Conservation (phyloP, 768 basidiomycete genomes). For the Mycena crocata region DNA sequence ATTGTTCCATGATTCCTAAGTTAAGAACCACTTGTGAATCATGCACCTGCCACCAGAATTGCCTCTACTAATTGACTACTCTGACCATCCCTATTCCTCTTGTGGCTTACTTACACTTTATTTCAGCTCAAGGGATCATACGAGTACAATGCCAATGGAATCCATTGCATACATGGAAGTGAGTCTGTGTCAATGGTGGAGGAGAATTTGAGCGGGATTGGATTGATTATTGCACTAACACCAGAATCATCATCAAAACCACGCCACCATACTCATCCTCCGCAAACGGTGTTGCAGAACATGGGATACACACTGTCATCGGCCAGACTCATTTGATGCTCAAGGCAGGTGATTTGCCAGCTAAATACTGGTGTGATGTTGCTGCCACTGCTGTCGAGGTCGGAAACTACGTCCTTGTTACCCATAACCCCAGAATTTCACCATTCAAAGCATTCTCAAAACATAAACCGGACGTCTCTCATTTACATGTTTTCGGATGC, state of each 20-base stretch:
- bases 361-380: slow-evolving; percentile 23
- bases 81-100: no score
- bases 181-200: slow-evolving; percentile 30
- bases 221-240: not conserved
- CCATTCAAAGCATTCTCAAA: not conserved
- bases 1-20: no score
- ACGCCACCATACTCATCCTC: slow-evolving; percentile 13
- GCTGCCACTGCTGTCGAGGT: not conserved
- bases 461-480: slow-evolving; percentile 18
- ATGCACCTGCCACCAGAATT: no score
- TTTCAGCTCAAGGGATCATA: no score
- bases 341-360: slow-evolving; percentile 4
- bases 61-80: no score
- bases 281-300: not conserved
- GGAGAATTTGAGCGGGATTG: not conserved
- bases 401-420: not conserved
- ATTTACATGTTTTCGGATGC: slow-evolving; percentile 40
- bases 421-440: not conserved
- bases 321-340: slow-evolving; percentile 13
- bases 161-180: no score
- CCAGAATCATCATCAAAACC: slow-evolving; percentile 14
- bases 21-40: no score
- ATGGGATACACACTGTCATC: slow-evolving; percentile 13
- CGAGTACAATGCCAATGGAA: no score
- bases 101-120: no score